These are phyloP conservation scores for Nemophila menziesii DNA, from an alignment of 257 asterid genomes.

Conservation along the genomic window DNA sequence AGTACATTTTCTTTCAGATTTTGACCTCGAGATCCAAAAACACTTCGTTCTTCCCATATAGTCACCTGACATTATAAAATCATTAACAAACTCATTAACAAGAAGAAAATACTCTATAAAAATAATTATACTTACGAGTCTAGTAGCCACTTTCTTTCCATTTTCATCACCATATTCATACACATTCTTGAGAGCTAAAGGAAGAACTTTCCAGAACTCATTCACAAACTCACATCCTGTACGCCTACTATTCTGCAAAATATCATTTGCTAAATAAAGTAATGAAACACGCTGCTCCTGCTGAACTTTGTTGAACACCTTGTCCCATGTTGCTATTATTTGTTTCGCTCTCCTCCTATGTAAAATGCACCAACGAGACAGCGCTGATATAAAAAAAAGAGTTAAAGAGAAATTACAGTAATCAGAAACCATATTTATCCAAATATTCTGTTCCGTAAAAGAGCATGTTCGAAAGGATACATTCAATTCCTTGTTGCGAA, in stretches of 20 bases:
- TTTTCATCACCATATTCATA: slow-evolving; percentile 48
- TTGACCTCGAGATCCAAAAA: slow-evolving; percentile 91
- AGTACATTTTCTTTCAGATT: slow-evolving; percentile 64
- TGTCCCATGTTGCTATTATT: slow-evolving; percentile 90
- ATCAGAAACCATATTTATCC: slow-evolving; percentile 1
- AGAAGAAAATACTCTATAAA: slow-evolving; percentile 5
- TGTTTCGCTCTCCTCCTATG: slow-evolving; percentile 81
- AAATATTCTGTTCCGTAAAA: slow-evolving; percentile 5
- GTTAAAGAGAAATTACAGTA: slow-evolving; percentile 32
- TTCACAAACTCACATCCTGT: slow-evolving; percentile 90
- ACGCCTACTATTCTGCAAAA: slow-evolving; percentile 94
- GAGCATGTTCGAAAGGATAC: slow-evolving; percentile 52
- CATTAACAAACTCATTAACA: not conserved
- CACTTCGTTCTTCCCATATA: slow-evolving; percentile 94
- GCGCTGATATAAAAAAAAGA: slow-evolving; percentile 48
- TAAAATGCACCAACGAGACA: slow-evolving; percentile 82
- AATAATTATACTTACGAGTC: slow-evolving; percentile 63
- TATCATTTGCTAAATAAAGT: slow-evolving; percentile 77
- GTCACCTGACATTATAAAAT: slow-evolving; percentile 43
- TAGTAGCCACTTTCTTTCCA: slow-evolving; percentile 71
- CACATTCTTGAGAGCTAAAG: slow-evolving; percentile 53
- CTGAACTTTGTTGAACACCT: slow-evolving; percentile 55
- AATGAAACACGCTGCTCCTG: slow-evolving; percentile 71
- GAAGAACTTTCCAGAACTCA: slow-evolving; percentile 96
- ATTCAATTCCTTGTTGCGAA: slow-evolving; percentile 87